Percentiles rank a stretch among this genome's conserved stretches.
These are phyloP conservation scores for Bryoglossum gracile DNA, from an alignment of 495 filamentous ascomycete genomes.

Conservation along the genomic window DNA sequence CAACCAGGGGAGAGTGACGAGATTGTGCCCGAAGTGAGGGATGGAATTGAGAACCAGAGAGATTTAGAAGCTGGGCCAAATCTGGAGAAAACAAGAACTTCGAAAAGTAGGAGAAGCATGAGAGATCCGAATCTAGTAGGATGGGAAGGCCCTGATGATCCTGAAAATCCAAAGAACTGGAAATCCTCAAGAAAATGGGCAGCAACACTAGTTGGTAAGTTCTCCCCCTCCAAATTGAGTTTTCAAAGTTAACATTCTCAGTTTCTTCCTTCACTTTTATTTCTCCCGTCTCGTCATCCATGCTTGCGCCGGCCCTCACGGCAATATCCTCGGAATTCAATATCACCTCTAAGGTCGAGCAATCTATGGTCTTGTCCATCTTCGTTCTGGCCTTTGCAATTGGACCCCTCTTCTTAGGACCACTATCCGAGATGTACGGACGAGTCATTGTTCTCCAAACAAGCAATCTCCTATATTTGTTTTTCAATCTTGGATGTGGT, in stretches of 20 bases:
- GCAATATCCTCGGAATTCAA: constrained; percentile 51
- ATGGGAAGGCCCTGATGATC: constrained; percentile 55
- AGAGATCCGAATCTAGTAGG: constrained; percentile 37
- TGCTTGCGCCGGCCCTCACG: constrained; percentile 62
- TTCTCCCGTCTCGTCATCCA: constrained; percentile 57
- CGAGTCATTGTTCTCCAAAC: constrained; percentile 47
- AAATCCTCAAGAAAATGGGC: constrained; percentile 33
- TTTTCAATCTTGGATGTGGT: constrained; percentile 52
- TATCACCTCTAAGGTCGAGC: constrained; percentile 46
- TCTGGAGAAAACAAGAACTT: constrained; percentile 10
- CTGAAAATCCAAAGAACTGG: constrained; percentile 38
- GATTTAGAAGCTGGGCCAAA: constrained; percentile 14
- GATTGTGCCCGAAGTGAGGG: constrained; percentile 14
- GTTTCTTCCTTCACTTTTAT: constrained; percentile 61
- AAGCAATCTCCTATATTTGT: constrained; percentile 44
- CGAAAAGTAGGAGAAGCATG: constrained; percentile 4
- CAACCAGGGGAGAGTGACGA: background rate
- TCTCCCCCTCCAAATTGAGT: background rate
- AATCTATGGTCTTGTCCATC: constrained; percentile 57
- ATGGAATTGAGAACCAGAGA: constrained; percentile 16
- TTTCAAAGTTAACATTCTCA: constrained; percentile 14
- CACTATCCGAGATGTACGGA: constrained; percentile 59
- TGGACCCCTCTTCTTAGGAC: constrained; percentile 52
- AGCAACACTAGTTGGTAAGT: constrained; percentile 33
- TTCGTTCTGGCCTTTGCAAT: constrained; percentile 71